Conservation (phyloP, 148 eudicot species). For the Vaccinium corymbosum region DNA sequence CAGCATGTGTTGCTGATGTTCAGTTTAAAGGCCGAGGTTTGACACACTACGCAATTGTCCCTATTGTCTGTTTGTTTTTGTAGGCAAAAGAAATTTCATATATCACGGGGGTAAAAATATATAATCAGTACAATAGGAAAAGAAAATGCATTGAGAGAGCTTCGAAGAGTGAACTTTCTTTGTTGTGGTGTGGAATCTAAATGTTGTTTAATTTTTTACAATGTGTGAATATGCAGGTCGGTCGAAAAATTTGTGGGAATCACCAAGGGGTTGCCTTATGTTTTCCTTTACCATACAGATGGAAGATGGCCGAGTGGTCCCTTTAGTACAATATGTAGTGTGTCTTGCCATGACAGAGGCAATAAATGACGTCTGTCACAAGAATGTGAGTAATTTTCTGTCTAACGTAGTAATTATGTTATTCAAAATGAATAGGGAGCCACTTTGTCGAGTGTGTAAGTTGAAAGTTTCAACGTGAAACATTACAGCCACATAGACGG, state of each 20-base stretch:
- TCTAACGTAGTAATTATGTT: background rate
- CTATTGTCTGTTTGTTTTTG: background rate
- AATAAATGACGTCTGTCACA: slow-evolving; percentile 53
- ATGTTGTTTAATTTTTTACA: background rate
- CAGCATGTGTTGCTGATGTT: slow-evolving; percentile 82
- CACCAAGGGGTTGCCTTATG: slow-evolving; percentile 75
- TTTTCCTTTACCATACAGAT: slow-evolving; percentile 79
- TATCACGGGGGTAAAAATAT: no score
- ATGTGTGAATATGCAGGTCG: slow-evolving; percentile 48
- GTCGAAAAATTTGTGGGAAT: slow-evolving; percentile 82
- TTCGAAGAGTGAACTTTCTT: background rate
- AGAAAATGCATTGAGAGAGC: no score
- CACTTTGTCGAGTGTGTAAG: background rate
- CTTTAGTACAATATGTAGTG: slow-evolving; percentile 79
- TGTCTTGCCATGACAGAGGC: slow-evolving; percentile 89
- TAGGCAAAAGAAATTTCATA: no score
- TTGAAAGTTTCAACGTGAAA: background rate
- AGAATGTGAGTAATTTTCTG: slow-evolving; percentile 42
- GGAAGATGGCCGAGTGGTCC: slow-evolving; percentile 85
- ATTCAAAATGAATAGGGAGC: background rate
- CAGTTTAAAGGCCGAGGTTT: slow-evolving; percentile 86
- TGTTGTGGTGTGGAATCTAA: background rate
- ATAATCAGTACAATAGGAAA: no score
- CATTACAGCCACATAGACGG: background rate
- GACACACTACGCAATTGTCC: background rate